Evolutionary conservation across 2,329 filamentous ascomycete species (phyloP).

Genomic region (Malbranchea zuffiana): DNA sequence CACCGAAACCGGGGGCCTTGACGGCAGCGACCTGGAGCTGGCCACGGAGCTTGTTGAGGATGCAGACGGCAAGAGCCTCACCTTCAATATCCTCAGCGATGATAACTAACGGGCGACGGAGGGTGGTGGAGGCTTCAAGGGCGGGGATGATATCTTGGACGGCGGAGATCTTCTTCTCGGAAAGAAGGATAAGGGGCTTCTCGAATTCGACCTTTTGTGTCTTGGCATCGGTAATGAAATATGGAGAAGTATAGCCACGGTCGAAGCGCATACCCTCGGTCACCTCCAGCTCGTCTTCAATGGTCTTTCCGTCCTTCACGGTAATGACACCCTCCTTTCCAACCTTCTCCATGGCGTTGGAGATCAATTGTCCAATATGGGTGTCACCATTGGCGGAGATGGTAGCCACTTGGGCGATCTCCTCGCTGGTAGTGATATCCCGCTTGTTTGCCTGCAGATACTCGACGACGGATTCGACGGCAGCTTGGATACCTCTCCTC

Average conservation of each 20-base stretch:
- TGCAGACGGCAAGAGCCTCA: constrained; percentile 96
- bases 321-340: constrained; percentile 99
- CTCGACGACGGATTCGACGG: constrained; percentile 87
- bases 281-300: constrained; percentile 93
- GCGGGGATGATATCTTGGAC: constrained; percentile 98
- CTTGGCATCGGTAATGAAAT: constrained; percentile 99
- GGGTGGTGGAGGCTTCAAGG: constrained; percentile 90
- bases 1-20: constrained; percentile 97
- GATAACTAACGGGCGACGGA: constrained; percentile 91
- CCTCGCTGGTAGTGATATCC: constrained; percentile 92
- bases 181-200: constrained; percentile 96
- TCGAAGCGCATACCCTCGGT: constrained; percentile 99
- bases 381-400: constrained; percentile 96
- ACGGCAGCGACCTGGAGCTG: constrained; percentile 97
- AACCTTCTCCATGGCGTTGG: constrained; percentile 99
- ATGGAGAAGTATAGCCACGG: constrained; percentile 94
- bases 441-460: constrained; percentile 93
- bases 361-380: constrained; percentile 90
- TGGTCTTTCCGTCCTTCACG: constrained; percentile 99
- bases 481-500: constrained; percentile 90
- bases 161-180: constrained; percentile 99
- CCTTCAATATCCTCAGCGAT: constrained; percentile 99
- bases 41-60: constrained; percentile 99
- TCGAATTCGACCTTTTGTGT: constrained; percentile 98
- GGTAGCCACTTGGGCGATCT: constrained; percentile 96